Evolutionary conservation across 352 stramenopile genomes (phyloP).

Genomic region (Globisporangium lucens): DNA sequence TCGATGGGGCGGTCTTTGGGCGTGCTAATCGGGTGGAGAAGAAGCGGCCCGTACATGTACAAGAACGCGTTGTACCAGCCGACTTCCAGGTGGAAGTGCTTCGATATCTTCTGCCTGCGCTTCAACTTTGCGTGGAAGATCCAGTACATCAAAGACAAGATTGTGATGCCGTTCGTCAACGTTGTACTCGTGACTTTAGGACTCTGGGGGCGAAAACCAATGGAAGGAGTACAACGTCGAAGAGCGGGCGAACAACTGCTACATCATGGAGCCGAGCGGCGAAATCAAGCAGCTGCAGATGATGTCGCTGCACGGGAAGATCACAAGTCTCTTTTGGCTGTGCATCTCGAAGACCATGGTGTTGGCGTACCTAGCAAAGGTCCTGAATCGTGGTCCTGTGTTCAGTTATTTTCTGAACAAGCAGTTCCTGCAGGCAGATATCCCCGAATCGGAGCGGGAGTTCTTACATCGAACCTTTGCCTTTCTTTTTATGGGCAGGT

Average conservation of each 20-base stretch:
- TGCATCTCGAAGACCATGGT: slow-evolving; percentile 48
- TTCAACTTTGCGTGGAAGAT: slow-evolving; percentile 63
- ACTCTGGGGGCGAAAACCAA: slow-evolving; percentile 42
- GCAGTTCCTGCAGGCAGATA: slow-evolving; percentile 58
- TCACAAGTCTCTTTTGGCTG: slow-evolving; percentile 59
- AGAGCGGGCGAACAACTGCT: slow-evolving; percentile 53
- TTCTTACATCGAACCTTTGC: not conserved
- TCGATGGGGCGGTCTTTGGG: slow-evolving; percentile 39
- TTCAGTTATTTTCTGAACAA: slow-evolving; percentile 64
- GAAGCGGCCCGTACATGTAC: slow-evolving; percentile 44
- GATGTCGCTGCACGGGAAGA: slow-evolving; percentile 66
- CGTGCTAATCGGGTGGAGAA: slow-evolving; percentile 37
- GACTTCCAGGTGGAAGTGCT: slow-evolving; percentile 23
- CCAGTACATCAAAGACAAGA: slow-evolving; percentile 59
- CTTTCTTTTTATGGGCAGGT: slow-evolving; percentile 19
- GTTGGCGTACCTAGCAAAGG: slow-evolving; percentile 47
- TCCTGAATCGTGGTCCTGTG: slow-evolving; percentile 50
- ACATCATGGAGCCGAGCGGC: slow-evolving; percentile 48
- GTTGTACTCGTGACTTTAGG: slow-evolving; percentile 44
- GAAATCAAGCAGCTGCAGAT: slow-evolving; percentile 70
- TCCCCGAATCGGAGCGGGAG: slow-evolving; percentile 49
- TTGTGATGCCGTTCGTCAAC: slow-evolving; percentile 49
- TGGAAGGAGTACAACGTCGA: slow-evolving; percentile 58
- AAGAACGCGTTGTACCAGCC: slow-evolving; percentile 25
- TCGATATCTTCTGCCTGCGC: slow-evolving; percentile 44